Conservation (phyloP, 2,329 filamentous ascomycete genomes). For the Colletotrichum coccodes region DNA sequence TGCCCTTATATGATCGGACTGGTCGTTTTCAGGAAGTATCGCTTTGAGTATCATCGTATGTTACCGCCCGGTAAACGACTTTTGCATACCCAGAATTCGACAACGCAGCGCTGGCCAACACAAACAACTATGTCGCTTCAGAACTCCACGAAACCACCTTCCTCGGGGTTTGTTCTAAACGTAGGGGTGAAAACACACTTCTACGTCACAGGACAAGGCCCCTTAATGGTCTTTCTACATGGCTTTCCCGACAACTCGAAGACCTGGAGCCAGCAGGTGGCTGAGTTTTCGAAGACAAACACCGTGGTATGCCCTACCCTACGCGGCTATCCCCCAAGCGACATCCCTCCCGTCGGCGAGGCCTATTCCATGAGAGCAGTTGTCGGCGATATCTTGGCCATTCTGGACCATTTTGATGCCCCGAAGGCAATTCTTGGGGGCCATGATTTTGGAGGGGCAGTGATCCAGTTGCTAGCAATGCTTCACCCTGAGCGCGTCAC, state of each 20-base stretch:
- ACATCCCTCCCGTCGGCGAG: not conserved
- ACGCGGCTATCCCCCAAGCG: not conserved
- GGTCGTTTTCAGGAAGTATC: not conserved
- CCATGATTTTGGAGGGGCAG: constrained; percentile 1
- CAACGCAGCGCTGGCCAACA: not conserved
- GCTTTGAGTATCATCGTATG: not conserved
- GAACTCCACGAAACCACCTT: not conserved
- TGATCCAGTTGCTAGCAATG: not conserved
- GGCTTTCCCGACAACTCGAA: constrained; percentile 2
- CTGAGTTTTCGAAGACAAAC: not conserved
- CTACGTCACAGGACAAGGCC: not conserved
- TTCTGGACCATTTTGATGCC: not conserved
- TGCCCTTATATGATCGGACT: not conserved
- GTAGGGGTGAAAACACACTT: not conserved
- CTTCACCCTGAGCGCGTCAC: not conserved
- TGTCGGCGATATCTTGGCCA: not conserved
- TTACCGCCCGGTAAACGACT: not conserved
- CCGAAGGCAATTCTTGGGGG: not conserved
- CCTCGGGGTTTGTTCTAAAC: not conserved
- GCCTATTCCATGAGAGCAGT: not conserved
- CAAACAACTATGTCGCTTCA: not conserved
- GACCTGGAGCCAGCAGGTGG: not conserved
- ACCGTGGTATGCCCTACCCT: not conserved
- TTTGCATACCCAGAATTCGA: not conserved
- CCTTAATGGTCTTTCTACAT: not conserved